phyloP scores from a whole-genome alignment of 2,329 filamentous ascomycete species.

The Fusarium sp. region DNA sequence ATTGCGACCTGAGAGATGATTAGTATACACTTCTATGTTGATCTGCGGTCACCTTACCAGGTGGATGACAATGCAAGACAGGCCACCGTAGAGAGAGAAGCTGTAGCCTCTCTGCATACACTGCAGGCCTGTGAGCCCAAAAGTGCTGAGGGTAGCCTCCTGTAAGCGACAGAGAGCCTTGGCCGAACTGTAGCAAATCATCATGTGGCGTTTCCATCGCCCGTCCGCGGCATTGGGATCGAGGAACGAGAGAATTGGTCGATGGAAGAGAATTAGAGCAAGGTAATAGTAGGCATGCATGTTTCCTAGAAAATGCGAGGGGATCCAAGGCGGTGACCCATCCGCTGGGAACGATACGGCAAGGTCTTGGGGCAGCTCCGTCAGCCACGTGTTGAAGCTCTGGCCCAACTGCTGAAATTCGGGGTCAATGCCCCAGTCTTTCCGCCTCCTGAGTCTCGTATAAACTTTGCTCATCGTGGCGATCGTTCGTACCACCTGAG shows the following conservation, averaged over 20 bases:
- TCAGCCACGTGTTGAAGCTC: conserved; percentile 81
- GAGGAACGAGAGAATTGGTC: conserved; percentile 86
- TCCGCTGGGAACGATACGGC: conserved; percentile 84
- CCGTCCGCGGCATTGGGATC: conserved; percentile 80
- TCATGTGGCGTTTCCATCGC: conserved; percentile 90
- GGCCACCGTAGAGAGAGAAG: conserved; percentile 92
- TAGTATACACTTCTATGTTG: not conserved
- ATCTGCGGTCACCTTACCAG: conserved; percentile 72
- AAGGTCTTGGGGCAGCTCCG: conserved; percentile 84
- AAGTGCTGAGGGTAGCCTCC: conserved; percentile 84
- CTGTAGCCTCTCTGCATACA: conserved; percentile 96
- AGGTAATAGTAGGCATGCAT: conserved; percentile 92
- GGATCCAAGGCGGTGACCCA: conserved; percentile 85
- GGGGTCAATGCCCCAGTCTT: conserved; percentile 90
- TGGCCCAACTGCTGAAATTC: conserved; percentile 86
- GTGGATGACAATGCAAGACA: conserved; percentile 94
- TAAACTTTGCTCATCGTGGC: conserved; percentile 84
- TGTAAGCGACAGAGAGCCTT: conserved; percentile 89
- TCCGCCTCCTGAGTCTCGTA: conserved; percentile 79
- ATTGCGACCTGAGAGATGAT: conserved; percentile 79
- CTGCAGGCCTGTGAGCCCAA: conserved; percentile 84
- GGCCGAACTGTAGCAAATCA: conserved; percentile 86
- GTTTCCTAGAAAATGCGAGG: conserved; percentile 90
- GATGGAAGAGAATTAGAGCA: conserved; percentile 87
- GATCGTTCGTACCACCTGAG: conserved; percentile 83